Base-by-base conservation (phyloP, 805 yeast species). In the Lachancea thermotolerans region DNA sequence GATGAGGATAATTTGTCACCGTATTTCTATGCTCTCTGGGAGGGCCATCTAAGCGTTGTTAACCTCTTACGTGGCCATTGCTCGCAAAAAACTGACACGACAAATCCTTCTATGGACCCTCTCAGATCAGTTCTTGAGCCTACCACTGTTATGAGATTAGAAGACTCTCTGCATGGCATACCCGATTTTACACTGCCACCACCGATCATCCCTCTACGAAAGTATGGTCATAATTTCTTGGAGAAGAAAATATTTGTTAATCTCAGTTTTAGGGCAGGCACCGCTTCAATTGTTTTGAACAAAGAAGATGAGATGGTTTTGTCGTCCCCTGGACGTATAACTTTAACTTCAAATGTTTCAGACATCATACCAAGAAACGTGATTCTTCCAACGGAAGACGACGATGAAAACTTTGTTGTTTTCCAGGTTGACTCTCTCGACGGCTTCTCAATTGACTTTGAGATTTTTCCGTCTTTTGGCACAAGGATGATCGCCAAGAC, bases 151-250 rank as follows among this genome's bases (percentile, higher is more conserved):
- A 43, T 41, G 34, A 46, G 45, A 33, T 41, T 27, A 15, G 45
- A 49, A 3, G 51, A 46, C 41, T 50, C 54, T 8, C 38, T 57
- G 35, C 95, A 88, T 52, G 74, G 80, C 14, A 91, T 93, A 44
- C 98, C 99, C 0, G 96, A 88, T 56, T 74, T 93, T 40, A 79
- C 89, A 17, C 71, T 93, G 47, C 99, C 99, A 0, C 99, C 99
- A 1, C 99, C 99, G 3, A 87, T 93, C 44, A 79, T 93, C 41
- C 99, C 99, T 0, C 69, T 93, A 44, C 75, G 96, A 56, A 78
- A 95, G 56, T 93, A 93, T 60, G 99, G 99, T 12, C 99, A 93
- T 65, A 93, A 88, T 62, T 93, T 89, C 69, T 68, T 93, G 57
- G 98, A 93, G 59, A 86, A 85, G 60, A 88, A 87, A 62, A 87